Conservation (phyloP, 306 rosid genomes). For the Cucurbita pepo region DNA sequence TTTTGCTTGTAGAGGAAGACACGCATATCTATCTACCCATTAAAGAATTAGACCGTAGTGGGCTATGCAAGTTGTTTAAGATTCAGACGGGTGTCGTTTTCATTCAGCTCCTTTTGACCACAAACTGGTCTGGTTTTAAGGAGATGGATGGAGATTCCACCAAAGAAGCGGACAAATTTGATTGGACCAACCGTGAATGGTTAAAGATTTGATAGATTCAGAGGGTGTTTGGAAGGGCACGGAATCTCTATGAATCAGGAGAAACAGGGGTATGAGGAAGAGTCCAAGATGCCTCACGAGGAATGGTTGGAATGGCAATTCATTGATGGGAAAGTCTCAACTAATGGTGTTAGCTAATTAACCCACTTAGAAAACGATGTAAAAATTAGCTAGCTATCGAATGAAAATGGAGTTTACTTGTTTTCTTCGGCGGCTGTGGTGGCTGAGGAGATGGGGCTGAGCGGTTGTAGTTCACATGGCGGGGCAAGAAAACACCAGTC, state of each 20-base stretch:
- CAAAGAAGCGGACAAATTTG: background rate
- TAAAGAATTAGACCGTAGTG: background rate
- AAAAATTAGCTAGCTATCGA: background rate
- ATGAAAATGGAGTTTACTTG: conserved; percentile 13
- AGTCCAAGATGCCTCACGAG: background rate
- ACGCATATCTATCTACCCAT: background rate
- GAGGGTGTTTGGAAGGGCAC: background rate
- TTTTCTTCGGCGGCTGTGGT: conserved; percentile 18
- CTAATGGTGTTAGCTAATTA: background rate
- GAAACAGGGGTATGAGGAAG: background rate
- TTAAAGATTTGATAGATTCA: background rate
- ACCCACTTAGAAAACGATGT: background rate
- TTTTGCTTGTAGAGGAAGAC: background rate
- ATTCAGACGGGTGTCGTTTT: background rate
- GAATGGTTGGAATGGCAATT: conserved; percentile 2
- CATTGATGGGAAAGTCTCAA: conserved; percentile 12
- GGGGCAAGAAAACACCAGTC: conserved; percentile 74
- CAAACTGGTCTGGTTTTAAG: background rate
- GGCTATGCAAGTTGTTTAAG: background rate
- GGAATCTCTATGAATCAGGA: conserved; percentile 1
- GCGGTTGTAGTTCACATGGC: conserved; percentile 4
- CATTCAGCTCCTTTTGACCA: background rate
- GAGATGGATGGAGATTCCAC: background rate
- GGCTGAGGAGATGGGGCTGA: conserved; percentile 6
- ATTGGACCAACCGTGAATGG: background rate